Evolutionary conservation across 371 early-diverging fungal genomes (phyloP).

Genomic region (Syncephalastrum monosporum): DNA sequence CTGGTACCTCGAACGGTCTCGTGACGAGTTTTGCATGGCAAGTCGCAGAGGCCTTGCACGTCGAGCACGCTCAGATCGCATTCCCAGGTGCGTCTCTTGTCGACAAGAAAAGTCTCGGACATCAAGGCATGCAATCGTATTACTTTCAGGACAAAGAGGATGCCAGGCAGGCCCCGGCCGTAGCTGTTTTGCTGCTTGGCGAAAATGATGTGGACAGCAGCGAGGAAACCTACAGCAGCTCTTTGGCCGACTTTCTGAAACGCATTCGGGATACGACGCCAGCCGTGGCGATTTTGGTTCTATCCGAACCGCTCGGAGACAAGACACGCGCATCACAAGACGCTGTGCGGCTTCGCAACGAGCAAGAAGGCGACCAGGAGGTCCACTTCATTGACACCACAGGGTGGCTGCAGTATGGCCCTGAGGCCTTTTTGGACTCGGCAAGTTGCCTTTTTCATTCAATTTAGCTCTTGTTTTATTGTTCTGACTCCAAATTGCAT

Average conservation of each 20-base stretch:
- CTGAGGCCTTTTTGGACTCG: slow-evolving; percentile 26
- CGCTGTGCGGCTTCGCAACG: slow-evolving; percentile 27
- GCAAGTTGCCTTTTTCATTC: slow-evolving; percentile 16
- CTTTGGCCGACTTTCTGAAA: slow-evolving; percentile 19
- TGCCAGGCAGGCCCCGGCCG: slow-evolving; percentile 17
- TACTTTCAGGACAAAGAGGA: slow-evolving; percentile 25
- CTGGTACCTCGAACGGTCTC: slow-evolving; percentile 22
- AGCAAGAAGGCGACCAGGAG: slow-evolving; percentile 26
- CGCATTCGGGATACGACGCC: slow-evolving; percentile 21
- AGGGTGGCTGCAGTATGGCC: slow-evolving; percentile 35
- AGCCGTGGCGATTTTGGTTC: slow-evolving; percentile 26
- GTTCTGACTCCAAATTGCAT: not conserved
- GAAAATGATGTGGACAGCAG: slow-evolving; percentile 20
- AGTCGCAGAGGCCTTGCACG: slow-evolving; percentile 22
- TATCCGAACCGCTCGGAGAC: slow-evolving; percentile 43
- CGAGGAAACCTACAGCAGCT: slow-evolving; percentile 16
- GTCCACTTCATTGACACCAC: slow-evolving; percentile 44
- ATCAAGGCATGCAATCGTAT: slow-evolving; percentile 25
- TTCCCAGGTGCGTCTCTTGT: slow-evolving; percentile 30
- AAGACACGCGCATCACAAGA: slow-evolving; percentile 38
- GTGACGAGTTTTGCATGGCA: slow-evolving; percentile 42
- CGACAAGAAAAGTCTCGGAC: slow-evolving; percentile 8
- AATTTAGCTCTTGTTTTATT: not conserved
- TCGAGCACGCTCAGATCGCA: slow-evolving; percentile 36
- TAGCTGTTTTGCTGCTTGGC: slow-evolving; percentile 28